Percentiles rank a stretch among this genome's conserved stretches.
phyloP scores from a whole-genome alignment of 2,329 filamentous ascomycete species.

The Gremmenia infestans region DNA sequence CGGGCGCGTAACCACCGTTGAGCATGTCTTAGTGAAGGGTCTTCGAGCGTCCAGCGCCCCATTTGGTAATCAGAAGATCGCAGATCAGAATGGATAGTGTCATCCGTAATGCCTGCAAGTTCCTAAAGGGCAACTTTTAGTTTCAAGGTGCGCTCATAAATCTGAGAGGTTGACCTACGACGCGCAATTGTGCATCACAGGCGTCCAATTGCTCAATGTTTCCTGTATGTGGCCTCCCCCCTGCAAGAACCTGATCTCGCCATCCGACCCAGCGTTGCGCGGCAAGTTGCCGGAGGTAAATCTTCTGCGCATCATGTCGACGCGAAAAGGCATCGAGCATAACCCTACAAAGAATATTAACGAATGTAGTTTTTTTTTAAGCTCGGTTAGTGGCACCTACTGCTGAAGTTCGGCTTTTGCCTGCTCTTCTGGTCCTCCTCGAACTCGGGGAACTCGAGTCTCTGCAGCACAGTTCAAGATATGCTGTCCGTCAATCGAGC shows the following conservation, averaged over 20 bases:
- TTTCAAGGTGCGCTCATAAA: neutral
- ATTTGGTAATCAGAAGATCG: constrained; percentile 47
- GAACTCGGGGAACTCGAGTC: constrained; percentile 49
- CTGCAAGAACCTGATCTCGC: constrained; percentile 49
- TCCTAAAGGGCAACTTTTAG: constrained; percentile 39
- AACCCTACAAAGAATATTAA: constrained; percentile 37
- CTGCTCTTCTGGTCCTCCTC: constrained; percentile 54
- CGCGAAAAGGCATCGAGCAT: constrained; percentile 56
- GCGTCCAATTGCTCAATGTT: constrained; percentile 46
- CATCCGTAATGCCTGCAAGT: constrained; percentile 53
- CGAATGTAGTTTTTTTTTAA: neutral
- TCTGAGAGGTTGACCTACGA: constrained; percentile 39
- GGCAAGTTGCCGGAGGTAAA: constrained; percentile 55
- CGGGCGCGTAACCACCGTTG: constrained; percentile 52
- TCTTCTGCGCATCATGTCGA: constrained; percentile 60
- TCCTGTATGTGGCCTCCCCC: constrained; percentile 42
- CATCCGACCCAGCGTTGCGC: constrained; percentile 55
- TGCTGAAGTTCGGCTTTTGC: constrained; percentile 58
- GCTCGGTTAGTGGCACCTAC: constrained; percentile 36
- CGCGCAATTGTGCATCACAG: constrained; percentile 53
- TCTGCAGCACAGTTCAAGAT: constrained; percentile 62
- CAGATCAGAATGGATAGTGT: constrained; percentile 52
- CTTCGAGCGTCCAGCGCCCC: constrained; percentile 59
- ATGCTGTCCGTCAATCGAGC: constrained; percentile 56
- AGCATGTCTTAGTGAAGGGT: constrained; percentile 53